Percentiles rank a stretch among this genome's conserved stretches.
These are phyloP conservation scores for Suillus discolor DNA, from an alignment of 768 basidiomycete genomes.

Conservation along the genomic window DNA sequence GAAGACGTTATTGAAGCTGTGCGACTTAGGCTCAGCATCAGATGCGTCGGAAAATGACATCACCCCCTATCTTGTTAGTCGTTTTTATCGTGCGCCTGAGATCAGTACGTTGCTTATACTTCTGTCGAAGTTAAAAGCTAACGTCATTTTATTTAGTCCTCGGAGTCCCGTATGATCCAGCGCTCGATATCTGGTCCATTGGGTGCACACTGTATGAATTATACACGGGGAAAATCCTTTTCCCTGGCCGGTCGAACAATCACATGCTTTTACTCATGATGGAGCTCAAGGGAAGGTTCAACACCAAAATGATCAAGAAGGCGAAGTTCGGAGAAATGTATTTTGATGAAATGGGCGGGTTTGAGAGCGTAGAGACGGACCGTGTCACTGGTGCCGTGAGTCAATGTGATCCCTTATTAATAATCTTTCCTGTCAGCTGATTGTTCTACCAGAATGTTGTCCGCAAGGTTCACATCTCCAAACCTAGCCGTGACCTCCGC, in stretches of 20 bases:
- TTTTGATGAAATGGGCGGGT: constrained; percentile 92
- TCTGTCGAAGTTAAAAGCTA: constrained; percentile 17
- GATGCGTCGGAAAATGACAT: constrained; percentile 96
- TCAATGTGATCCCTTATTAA: constrained; percentile 24
- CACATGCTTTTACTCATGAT: constrained; percentile 98
- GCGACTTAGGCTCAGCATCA: constrained; percentile 96
- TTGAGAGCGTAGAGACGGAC: constrained; percentile 82
- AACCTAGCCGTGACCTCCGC: constrained; percentile 80
- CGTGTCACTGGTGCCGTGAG: constrained; percentile 82
- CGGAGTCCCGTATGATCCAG: constrained; percentile 91
- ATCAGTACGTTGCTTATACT: constrained; percentile 68
- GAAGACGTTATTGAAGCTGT: constrained; percentile 91
- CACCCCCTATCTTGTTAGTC: constrained; percentile 95
- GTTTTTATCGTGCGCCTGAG: constrained; percentile 98
- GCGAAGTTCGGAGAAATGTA: constrained; percentile 90
- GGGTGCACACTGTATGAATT: constrained; percentile 97
- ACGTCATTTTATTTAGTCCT: constrained; percentile 60
- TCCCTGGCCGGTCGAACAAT: constrained; percentile 95
- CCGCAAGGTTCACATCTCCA: constrained; percentile 80
- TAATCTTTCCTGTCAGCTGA: constrained; percentile 22
- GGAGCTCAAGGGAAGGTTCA: constrained; percentile 95
- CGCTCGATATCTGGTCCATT: constrained; percentile 95
- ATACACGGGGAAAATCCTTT: constrained; percentile 95
- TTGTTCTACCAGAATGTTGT: constrained; percentile 64
- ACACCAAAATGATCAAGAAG: constrained; percentile 91